Base-by-base conservation (phyloP, 2,329 filamentous ascomycete species). In the Mycosphaerelloides madeirae region DNA sequence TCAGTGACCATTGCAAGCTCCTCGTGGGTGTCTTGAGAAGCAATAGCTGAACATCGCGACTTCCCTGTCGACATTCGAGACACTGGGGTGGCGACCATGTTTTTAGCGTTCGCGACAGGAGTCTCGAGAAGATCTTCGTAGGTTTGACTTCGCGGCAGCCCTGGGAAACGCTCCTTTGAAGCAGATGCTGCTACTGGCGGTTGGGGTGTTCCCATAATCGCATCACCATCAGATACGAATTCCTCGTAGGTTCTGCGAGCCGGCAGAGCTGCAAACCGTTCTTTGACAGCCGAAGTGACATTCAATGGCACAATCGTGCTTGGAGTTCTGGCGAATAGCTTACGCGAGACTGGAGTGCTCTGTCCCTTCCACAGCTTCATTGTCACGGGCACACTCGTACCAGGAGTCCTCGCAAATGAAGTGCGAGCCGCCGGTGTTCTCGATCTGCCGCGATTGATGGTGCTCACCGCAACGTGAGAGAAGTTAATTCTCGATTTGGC, bases 31-130 rank as follows among this genome's bases (percentile, higher is more conserved):
- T 31, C 11, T n/a, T 37, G 41, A 18, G 49, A 43, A 16, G 50
- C 41, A n/a, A 49, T 43, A 18, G 42, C 46, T 20, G 50, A 53
- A 34, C 44, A 57, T 12, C 50, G 52, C 18, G 53, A 43, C 31
- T 49, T 9, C 9, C 22, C 9, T 9, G 22, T 9, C 6, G 22
- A 25, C 5, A 5, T 5, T 6, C 22, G 22, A 25, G 9, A 6
- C 22, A 9, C 22, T 9, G 22, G 22, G 9, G 6, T 25, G 22
- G 22, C 9, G 6, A 25, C 22, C 6, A 9, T 9, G 9, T 25
- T 25, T 6, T 25, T 9, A 3, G 16, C 33, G 19, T 4, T 15
- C 8, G 15, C 22, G n/a, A 14, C 13, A 18, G 35, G 36, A 38
- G n/a, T 46, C 14, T 13, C 38, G 13, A 38, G 32, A 13, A 52